These are phyloP conservation scores for Ustilago tritici DNA, from an alignment of 1,284 basidiomycete species.

Conservation along the genomic window DNA sequence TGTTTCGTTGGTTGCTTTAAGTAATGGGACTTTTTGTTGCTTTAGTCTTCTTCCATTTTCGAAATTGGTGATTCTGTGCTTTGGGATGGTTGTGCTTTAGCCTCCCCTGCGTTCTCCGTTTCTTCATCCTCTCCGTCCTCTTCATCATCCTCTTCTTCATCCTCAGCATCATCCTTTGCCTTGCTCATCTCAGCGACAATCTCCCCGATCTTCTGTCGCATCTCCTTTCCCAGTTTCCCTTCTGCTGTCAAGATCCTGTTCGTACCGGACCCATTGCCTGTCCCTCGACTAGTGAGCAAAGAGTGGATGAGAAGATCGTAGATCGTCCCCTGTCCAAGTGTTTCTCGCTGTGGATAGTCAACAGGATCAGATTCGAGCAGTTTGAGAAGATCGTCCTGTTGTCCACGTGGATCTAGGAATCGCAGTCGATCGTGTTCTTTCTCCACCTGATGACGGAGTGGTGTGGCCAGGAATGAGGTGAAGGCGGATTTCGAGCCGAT, in stretches of 20 bases:
- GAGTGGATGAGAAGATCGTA: conserved; percentile 27
- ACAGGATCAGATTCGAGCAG: conserved; percentile 26
- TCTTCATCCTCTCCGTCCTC: conserved; percentile 6
- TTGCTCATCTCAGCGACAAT: conserved; percentile 9
- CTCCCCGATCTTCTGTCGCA: neutral
- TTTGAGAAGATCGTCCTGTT: conserved; percentile 26
- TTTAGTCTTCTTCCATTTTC: conserved; percentile 5
- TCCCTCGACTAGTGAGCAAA: neutral
- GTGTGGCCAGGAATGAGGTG: conserved; percentile 14
- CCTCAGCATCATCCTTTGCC: conserved; percentile 26
- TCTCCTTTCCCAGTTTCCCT: conserved; percentile 25
- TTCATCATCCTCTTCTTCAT: conserved; percentile 27
- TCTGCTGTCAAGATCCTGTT: conserved; percentile 14
- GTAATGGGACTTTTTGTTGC: neutral
- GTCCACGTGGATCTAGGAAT: conserved; percentile 20
- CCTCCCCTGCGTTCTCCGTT: neutral
- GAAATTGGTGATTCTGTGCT: neutral
- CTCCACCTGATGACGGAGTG: conserved; percentile 21
- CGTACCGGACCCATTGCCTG: neutral
- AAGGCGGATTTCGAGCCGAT: conserved; percentile 17
- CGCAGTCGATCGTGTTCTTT: conserved; percentile 26
- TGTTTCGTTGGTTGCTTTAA: conserved; percentile 43
- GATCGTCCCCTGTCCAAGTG: conserved; percentile 19
- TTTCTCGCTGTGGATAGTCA: neutral
- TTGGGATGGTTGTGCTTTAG: neutral